Evolutionary conservation across 331 rosid species (phyloP), one percentile per base, ranked within the genome.

Genomic region (Acacia pycnantha): DNA sequence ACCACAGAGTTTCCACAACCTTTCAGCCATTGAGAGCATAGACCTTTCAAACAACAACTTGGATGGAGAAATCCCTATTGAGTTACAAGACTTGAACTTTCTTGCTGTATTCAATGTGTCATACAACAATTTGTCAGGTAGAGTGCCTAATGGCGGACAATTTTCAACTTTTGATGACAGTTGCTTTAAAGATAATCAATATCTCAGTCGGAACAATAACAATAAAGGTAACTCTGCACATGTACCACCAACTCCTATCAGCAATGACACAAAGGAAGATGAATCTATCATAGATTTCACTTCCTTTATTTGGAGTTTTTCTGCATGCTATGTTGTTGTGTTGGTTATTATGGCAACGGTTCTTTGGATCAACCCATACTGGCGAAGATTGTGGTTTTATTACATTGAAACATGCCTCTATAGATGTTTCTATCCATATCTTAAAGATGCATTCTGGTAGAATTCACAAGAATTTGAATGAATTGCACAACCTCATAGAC

Each of bases 31-130:
- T 3, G 86, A 86, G 37, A 82, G 84, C 58, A n/a, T 82, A 5
- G 82, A 85, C 51, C 76, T 85, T n/a, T 85, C 82, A 13, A 44
- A 53, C 65, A 85, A 85, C 29, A 53, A 67, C 2, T 79, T 86
- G 37, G 83, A 43, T 70, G 84, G 84, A 26, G 44, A 8, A 21
- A 82, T 85, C 6, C 88, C 86, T 44, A 19, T 18, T 15, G 19
- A 29, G 11, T 44, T 82, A 0, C 19, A 12, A 15, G 9, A 43
- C 4, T 61, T 82, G 13, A 5, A 21, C 19, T 67, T 2, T 56
- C 29, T 85, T 2, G 65, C 6, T 6, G 14, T 62, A 3, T 82
- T 85, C 58, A 79, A 82, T 22, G 86, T 85, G 9, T 74, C 86
- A 4, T 26, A 70, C 48, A 84, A 84, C 13, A 80, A 80, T 53